Evolutionary conservation across 2,329 filamentous ascomycete species (phyloP).

Genomic region (Fusarium foetens): DNA sequence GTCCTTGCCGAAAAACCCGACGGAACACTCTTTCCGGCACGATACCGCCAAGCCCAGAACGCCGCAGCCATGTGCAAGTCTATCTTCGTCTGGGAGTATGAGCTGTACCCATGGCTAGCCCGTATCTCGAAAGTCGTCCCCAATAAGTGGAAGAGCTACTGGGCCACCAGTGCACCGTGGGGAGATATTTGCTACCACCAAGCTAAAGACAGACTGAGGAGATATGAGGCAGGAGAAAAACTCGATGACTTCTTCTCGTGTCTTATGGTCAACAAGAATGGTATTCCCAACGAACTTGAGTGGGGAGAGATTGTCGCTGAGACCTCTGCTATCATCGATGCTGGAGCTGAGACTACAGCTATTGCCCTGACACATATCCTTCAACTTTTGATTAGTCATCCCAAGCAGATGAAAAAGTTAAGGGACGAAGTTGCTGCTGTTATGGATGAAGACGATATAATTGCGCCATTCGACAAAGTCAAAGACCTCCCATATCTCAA

Average conservation of each 20-base stretch:
- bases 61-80: slow-evolving; percentile 61
- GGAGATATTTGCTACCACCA: slow-evolving; percentile 54
- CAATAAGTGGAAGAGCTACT: slow-evolving; percentile 47
- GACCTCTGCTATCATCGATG: slow-evolving; percentile 62
- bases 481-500: slow-evolving; percentile 62
- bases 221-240: slow-evolving; percentile 57
- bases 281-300: slow-evolving; percentile 53
- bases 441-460: slow-evolving; percentile 53
- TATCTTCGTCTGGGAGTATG: slow-evolving; percentile 60
- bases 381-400: slow-evolving; percentile 61
- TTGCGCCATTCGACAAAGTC: slow-evolving; percentile 61
- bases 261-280: slow-evolving; percentile 61
- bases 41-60: slow-evolving; percentile 61
- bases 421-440: slow-evolving; percentile 58
- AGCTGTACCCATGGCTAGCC: slow-evolving; percentile 60
- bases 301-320: slow-evolving; percentile 69
- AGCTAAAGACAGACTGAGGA: slow-evolving; percentile 43
- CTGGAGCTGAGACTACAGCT: slow-evolving; percentile 62
- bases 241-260: slow-evolving; percentile 68
- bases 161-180: slow-evolving; percentile 50
- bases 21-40: slow-evolving; percentile 57
- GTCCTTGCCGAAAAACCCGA: slow-evolving; percentile 55
- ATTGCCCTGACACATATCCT: slow-evolving; percentile 63
- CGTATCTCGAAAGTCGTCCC: slow-evolving; percentile 60
- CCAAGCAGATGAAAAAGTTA: slow-evolving; percentile 51